Percentiles rank a stretch among this genome's conserved stretches.
These are phyloP conservation scores for Lactarius deliciosus DNA, from an alignment of 768 basidiomycete genomes.

Conservation along the genomic window DNA sequence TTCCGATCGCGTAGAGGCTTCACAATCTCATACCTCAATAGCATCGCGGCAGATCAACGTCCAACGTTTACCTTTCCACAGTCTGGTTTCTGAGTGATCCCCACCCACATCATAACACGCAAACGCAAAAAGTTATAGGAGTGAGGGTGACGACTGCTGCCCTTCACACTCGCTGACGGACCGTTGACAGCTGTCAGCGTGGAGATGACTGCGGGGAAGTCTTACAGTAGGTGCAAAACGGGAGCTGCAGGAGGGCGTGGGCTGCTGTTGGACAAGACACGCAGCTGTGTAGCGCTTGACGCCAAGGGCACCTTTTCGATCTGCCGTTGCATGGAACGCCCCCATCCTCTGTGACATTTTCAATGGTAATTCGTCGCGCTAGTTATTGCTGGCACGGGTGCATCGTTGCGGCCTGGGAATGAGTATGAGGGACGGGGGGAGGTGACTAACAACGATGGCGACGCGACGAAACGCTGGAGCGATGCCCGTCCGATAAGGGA, in stretches of 20 bases:
- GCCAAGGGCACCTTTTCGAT: slow-evolving; percentile 61
- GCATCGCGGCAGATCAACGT: too few species aligned
- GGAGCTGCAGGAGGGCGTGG: slow-evolving; percentile 50
- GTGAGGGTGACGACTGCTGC: too few species aligned
- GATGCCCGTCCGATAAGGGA: slow-evolving; percentile 26
- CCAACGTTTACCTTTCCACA: too few species aligned
- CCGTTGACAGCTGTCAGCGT: slow-evolving; percentile 25
- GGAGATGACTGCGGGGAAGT: slow-evolving; percentile 24
- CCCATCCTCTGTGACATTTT: slow-evolving; percentile 39
- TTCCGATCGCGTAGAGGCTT: too few species aligned
- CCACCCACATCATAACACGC: too few species aligned
- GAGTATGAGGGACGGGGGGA: slow-evolving; percentile 21
- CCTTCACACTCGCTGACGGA: too few species aligned
- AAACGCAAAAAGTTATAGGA: too few species aligned
- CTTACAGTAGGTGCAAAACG: slow-evolving; percentile 36
- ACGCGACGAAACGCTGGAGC: slow-evolving; percentile 23
- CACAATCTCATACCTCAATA: too few species aligned
- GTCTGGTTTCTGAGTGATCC: too few species aligned
- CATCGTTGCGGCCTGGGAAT: slow-evolving; percentile 25
- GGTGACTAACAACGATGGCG: slow-evolving; percentile 23
- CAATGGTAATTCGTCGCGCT: slow-evolving; percentile 16
- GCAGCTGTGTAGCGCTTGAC: slow-evolving; percentile 52
- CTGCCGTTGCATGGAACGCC: slow-evolving; percentile 54
- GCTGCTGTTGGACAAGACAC: slow-evolving; percentile 58
- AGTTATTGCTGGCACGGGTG: slow-evolving; percentile 25